Evolutionary conservation across 75 land plant genomes (phyloP).

Genomic region (Larix kaempferi): DNA sequence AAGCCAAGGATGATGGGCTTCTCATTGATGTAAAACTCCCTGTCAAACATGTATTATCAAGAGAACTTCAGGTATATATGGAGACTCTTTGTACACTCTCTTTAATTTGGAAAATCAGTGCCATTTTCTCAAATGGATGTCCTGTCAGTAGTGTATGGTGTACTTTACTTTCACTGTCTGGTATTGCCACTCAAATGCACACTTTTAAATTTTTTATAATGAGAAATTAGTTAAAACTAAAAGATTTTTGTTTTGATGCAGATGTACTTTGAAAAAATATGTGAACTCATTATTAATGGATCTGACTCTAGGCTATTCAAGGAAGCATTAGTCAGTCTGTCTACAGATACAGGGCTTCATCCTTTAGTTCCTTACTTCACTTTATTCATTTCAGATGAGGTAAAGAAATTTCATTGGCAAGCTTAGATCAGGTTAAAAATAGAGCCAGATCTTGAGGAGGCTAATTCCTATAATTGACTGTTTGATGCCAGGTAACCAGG

Average conservation of each 20-base stretch:
- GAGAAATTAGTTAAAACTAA: background rate
- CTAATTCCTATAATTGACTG: background rate
- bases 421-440: background rate
- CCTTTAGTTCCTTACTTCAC: constrained; percentile 95
- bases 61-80: constrained; percentile 74
- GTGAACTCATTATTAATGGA: constrained; percentile 57
- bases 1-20: constrained; percentile 52
- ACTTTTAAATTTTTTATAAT: background rate
- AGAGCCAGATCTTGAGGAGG: constrained; percentile 1
- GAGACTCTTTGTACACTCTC: background rate
- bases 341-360: constrained; percentile 94
- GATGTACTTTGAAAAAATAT: constrained; percentile 92
- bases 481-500: constrained; percentile 58
- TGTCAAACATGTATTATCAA: constrained; percentile 82
- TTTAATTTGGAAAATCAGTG: background rate
- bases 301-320: constrained; percentile 54
- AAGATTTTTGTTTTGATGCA: constrained; percentile 26
- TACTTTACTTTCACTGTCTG: background rate
- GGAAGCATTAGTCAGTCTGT: constrained; percentile 71
- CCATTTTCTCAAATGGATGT: background rate
- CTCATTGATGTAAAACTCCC: constrained; percentile 70
- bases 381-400: constrained; percentile 93
- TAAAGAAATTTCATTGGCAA: constrained; percentile 11
- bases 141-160: background rate
- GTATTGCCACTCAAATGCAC: background rate